Conservation (phyloP, 306 rosid genomes). For the Herpetospermum pedunculosum region DNA sequence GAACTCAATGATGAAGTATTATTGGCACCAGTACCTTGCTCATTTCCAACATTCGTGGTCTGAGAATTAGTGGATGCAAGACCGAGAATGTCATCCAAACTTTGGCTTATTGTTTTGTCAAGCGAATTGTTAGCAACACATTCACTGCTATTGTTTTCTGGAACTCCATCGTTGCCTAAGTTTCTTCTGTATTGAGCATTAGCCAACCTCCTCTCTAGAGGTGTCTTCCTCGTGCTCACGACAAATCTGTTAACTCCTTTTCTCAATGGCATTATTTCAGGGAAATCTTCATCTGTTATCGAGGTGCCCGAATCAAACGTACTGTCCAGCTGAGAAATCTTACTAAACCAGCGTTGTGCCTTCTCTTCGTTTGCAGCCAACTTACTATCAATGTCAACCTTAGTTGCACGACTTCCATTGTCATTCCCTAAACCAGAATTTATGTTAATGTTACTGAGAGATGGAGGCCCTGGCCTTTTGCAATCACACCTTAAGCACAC, state of each 20-base stretch:
- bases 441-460: constrained; percentile 20
- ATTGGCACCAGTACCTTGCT: constrained; percentile 15
- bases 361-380: constrained; percentile 86
- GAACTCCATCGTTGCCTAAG: constrained; percentile 30
- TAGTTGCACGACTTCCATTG: constrained; percentile 21
- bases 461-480: constrained; percentile 61
- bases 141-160: constrained; percentile 16
- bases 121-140: constrained; percentile 12
- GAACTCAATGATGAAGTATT: constrained; percentile 15
- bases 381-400: constrained; percentile 34
- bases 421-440: constrained; percentile 23
- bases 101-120: constrained; percentile 12
- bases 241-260: constrained; percentile 92
- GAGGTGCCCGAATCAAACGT: constrained; percentile 42
- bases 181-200: constrained; percentile 42
- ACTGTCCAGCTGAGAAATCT: constrained; percentile 73
- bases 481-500: constrained; percentile 87
- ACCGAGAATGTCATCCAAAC: constrained; percentile 27
- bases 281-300: constrained; percentile 69
- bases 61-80: constrained; percentile 16
- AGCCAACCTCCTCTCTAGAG: constrained; percentile 64
- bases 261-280: constrained; percentile 94
- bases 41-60: constrained; percentile 19
- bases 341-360: constrained; percentile 83
- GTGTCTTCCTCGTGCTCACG: constrained; percentile 83